Conservation (phyloP, 108 stramenopile species). For the Cyclotella sp. region DNA sequence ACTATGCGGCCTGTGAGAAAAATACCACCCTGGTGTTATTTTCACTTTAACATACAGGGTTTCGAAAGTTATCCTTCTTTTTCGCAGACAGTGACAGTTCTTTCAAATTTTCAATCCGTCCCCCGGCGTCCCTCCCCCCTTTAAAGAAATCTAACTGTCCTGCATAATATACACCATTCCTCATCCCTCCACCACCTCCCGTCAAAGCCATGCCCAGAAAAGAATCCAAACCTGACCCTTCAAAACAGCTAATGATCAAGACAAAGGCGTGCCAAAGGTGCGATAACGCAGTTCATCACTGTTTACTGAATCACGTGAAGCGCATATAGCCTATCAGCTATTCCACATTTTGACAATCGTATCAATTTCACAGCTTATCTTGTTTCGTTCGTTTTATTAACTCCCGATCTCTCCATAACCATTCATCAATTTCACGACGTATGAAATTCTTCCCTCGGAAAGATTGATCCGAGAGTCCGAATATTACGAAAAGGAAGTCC, state of each 20-base stretch:
- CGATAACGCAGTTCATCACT: constrained; percentile 4
- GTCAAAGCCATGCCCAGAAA: constrained; percentile 34
- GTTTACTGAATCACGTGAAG: not conserved
- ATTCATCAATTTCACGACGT: not conserved
- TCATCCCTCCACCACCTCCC: not conserved
- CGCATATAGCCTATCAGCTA: not conserved
- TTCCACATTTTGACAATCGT: not conserved
- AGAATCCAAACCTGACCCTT: constrained; percentile 54
- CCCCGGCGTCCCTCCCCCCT: too few species aligned
- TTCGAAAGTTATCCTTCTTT: too few species aligned
- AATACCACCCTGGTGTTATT: too few species aligned
- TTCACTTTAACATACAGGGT: too few species aligned
- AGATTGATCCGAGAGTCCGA: constrained; percentile 73
- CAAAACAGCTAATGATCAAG: constrained; percentile 88
- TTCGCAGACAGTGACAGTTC: too few species aligned
- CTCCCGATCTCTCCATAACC: not conserved
- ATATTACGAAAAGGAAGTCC: constrained; percentile 78
- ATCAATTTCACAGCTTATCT: too few species aligned
- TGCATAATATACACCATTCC: too few species aligned
- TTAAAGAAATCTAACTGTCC: too few species aligned
- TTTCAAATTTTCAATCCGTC: too few species aligned
- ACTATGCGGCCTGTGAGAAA: too few species aligned
- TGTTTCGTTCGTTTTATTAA: too few species aligned
- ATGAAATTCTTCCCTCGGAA: not conserved
- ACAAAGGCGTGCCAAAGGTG: constrained; percentile 87